These are phyloP conservation scores for Corylus avellana DNA, from an alignment of 306 rosid species.

Conservation along the genomic window DNA sequence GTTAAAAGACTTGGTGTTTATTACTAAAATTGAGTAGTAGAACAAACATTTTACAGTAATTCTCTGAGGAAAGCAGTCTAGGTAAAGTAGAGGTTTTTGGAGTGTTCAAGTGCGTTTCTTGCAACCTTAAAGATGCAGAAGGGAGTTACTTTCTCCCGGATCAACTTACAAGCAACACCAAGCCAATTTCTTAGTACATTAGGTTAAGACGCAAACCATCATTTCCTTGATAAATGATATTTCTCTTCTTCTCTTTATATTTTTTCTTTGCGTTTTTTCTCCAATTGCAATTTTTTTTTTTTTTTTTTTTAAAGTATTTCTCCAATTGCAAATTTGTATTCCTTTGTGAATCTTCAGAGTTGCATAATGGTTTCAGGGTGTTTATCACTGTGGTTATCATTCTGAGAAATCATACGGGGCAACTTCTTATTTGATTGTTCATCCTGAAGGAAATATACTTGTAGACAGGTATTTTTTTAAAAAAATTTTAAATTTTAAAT, in stretches of 20 bases:
- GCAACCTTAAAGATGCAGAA: background rate
- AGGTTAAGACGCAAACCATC: background rate
- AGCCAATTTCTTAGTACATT: background rate
- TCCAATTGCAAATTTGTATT: background rate
- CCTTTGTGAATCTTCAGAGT: background rate
- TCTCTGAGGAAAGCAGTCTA: background rate
- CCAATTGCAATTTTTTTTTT: no score
- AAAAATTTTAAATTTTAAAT: no score
- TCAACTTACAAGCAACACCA: background rate
- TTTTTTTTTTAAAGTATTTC: no score
- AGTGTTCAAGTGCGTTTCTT: background rate
- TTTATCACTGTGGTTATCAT: conserved; percentile 25
- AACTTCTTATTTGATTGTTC: conserved; percentile 23
- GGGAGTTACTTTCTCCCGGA: background rate
- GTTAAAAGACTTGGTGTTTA: background rate
- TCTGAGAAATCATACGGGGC: conserved; percentile 21
- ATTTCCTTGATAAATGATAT: background rate
- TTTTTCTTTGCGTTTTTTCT: background rate
- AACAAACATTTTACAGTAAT: background rate
- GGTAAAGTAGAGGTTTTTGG: background rate
- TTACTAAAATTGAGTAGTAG: background rate
- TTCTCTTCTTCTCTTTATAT: background rate
- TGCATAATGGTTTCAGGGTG: background rate
- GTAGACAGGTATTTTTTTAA: conserved; percentile 10
- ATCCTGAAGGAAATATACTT: conserved; percentile 21